Conservation (phyloP, 495 filamentous ascomycete species). For the Terfezia claveryi region DNA sequence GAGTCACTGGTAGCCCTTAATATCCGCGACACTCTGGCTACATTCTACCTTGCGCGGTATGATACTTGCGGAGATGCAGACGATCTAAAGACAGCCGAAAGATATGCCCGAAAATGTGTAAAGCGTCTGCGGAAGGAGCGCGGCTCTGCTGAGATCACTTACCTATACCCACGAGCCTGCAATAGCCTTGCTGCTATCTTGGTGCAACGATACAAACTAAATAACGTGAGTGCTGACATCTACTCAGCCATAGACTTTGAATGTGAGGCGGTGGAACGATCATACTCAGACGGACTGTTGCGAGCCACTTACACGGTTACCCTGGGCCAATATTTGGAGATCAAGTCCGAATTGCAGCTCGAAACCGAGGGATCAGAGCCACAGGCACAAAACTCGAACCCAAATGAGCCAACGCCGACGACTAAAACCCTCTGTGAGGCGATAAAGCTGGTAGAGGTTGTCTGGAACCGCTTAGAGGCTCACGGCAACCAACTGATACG, state of each 20-base stretch:
- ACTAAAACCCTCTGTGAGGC: too few species aligned
- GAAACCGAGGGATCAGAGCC: background rate
- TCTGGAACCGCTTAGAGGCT: too few species aligned
- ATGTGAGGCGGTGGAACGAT: conserved; percentile 16
- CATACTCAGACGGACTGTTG: conserved; percentile 20
- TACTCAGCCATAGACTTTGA: background rate
- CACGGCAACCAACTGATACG: too few species aligned
- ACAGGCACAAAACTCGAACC: too few species aligned
- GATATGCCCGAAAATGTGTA: background rate
- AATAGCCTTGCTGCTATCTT: background rate
- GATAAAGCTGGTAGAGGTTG: too few species aligned
- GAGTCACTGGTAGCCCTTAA: background rate
- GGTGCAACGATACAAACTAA: background rate
- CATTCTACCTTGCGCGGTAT: background rate
- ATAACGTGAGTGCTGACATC: background rate
- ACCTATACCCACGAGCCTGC: background rate
- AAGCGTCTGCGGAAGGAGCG: background rate
- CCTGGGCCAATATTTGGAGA: background rate
- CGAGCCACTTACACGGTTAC: background rate
- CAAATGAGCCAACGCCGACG: too few species aligned
- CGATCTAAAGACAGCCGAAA: background rate
- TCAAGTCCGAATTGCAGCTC: background rate
- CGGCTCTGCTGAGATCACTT: too few species aligned
- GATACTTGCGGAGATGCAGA: background rate
- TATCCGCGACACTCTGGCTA: background rate